These are phyloP conservation scores for Lipomyces sp. DNA, from an alignment of 805 yeast genomes.

Conservation along the genomic window DNA sequence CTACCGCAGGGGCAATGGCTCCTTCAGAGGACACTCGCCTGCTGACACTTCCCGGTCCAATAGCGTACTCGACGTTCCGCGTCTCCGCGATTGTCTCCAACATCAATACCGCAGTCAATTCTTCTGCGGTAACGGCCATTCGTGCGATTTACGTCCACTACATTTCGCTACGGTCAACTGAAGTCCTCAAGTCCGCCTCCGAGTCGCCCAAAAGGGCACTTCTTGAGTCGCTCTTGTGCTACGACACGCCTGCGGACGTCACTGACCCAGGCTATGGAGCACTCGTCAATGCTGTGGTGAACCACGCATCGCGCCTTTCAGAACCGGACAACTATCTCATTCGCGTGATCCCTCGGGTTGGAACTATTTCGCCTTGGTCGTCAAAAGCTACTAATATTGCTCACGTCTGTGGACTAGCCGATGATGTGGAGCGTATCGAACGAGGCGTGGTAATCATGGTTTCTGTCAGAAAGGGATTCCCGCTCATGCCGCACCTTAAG, in stretches of 20 bases:
- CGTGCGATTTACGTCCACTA: slow-evolving; percentile 82
- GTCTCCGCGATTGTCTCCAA: slow-evolving; percentile 71
- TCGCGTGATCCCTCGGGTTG: slow-evolving; percentile 86
- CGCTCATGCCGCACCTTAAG: slow-evolving; percentile 59
- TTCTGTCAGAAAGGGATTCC: slow-evolving; percentile 71
- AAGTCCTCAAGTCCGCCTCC: slow-evolving; percentile 8
- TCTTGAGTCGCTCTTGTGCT: slow-evolving; percentile 67
- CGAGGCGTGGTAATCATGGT: slow-evolving; percentile 82
- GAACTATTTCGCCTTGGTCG: slow-evolving; percentile 99
- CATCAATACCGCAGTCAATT: slow-evolving; percentile 71
- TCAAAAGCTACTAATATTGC: slow-evolving; percentile 97
- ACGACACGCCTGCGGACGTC: slow-evolving; percentile 68
- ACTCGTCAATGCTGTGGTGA: slow-evolving; percentile 48
- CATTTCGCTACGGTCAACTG: slow-evolving; percentile 56
- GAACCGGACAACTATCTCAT: slow-evolving; percentile 57
- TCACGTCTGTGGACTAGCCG: slow-evolving; percentile 79
- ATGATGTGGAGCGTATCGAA: slow-evolving; percentile 80
- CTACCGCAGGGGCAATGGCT: slow-evolving; percentile 13
- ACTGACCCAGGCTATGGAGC: slow-evolving; percentile 53
- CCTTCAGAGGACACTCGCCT: slow-evolving; percentile 14
- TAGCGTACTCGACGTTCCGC: slow-evolving; percentile 86
- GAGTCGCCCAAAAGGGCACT: slow-evolving; percentile 45
- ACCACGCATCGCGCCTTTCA: slow-evolving; percentile 43
- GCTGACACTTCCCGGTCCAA: slow-evolving; percentile 78
- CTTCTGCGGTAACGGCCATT: slow-evolving; percentile 69